These are phyloP conservation scores for Fallopia convolvulus DNA, from an alignment of 148 eudicot species.

Conservation along the genomic window DNA sequence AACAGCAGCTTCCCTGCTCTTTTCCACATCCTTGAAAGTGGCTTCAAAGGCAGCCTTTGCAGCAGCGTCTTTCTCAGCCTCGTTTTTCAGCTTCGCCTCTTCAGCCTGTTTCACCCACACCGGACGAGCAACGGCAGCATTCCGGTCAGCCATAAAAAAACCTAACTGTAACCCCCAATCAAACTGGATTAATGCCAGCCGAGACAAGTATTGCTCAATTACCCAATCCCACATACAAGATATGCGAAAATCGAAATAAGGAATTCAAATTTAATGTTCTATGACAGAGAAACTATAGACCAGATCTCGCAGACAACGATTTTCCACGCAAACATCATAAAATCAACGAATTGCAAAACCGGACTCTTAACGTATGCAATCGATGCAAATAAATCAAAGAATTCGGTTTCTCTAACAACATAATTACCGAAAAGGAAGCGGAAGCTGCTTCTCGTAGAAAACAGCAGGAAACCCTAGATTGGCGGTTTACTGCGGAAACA, in stretches of 20 bases:
- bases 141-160: conserved; percentile 61
- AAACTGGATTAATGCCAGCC: conserved; percentile 13
- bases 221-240: conserved; percentile 6
- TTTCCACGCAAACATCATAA: not conserved
- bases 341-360: not conserved
- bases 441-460: not conserved
- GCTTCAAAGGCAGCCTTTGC: conserved; percentile 99
- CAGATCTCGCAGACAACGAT: not conserved
- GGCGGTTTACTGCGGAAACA: not conserved
- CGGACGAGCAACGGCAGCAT: conserved; percentile 48
- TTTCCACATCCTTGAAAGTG: conserved; percentile 71
- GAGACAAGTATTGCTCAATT: not conserved
- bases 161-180: conserved; percentile 22
- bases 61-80: conserved; percentile 86
- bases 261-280: not conserved
- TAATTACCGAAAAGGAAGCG: not conserved
- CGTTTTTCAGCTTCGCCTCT: conserved; percentile 88
- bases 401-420: not conserved
- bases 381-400: not conserved
- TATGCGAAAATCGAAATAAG: not conserved
- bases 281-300: not conserved
- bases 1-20: conserved; percentile 27
- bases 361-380: not conserved
- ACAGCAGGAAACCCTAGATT: conserved; percentile 8
- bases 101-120: conserved; percentile 94